Evolutionary conservation across 768 basidiomycete genomes (phyloP).

Genomic region (Boletus vermiculosoides): DNA sequence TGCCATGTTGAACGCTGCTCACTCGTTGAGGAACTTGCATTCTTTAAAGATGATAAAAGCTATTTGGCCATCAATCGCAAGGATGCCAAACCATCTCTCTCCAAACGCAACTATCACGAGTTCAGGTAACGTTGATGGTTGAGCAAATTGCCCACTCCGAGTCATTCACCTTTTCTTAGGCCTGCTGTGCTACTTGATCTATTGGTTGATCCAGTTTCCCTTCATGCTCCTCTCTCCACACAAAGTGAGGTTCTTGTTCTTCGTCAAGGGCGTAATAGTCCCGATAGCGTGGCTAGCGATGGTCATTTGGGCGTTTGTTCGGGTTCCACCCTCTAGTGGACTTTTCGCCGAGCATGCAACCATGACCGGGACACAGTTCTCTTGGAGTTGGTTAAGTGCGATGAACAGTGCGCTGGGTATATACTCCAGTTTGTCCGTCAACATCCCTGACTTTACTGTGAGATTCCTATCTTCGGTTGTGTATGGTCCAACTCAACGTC

Average conservation of each 20-base stretch:
- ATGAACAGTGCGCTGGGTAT: constrained; percentile 76
- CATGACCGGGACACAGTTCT: constrained; percentile 48
- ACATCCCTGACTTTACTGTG: constrained; percentile 84
- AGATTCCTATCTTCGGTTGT: neutral
- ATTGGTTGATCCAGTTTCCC: constrained; percentile 76
- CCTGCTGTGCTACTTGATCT: constrained; percentile 75
- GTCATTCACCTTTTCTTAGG: constrained; percentile 34
- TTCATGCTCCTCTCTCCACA: constrained; percentile 77
- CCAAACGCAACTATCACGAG: constrained; percentile 60
- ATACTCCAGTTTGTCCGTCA: constrained; percentile 71
- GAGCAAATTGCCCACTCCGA: neutral
- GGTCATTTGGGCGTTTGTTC: constrained; percentile 76
- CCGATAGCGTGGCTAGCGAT: constrained; percentile 67
- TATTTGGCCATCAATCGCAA: constrained; percentile 73
- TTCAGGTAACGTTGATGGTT: constrained; percentile 38
- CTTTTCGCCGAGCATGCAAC: constrained; percentile 52
- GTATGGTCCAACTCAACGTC: neutral
- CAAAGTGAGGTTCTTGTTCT: constrained; percentile 73
- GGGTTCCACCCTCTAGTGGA: constrained; percentile 59
- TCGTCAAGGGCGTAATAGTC: constrained; percentile 63
- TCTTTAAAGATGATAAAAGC: constrained; percentile 64
- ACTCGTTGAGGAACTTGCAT: neutral
- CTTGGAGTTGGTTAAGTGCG: constrained; percentile 77
- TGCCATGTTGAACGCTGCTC: neutral
- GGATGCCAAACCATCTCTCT: constrained; percentile 63